These are phyloP conservation scores for Vicia faba DNA, from an alignment of 306 rosid species.

Conservation along the genomic window DNA sequence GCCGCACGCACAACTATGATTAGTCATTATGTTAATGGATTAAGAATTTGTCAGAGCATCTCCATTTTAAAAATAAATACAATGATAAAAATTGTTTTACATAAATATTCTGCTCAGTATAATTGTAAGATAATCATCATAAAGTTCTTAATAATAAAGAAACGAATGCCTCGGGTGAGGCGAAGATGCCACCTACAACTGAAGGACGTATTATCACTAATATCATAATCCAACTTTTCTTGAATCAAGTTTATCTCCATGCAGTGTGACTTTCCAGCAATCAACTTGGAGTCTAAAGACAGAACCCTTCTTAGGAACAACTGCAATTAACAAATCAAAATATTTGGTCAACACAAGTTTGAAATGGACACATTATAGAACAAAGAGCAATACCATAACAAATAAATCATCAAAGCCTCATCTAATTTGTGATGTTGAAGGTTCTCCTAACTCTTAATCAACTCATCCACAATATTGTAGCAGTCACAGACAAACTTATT, in stretches of 20 bases:
- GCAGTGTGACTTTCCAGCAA: slow-evolving; percentile 81
- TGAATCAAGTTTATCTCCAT: slow-evolving; percentile 76
- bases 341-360: slow-evolving; percentile 29
- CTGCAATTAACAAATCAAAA: slow-evolving; percentile 53
- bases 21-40: no score
- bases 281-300: slow-evolving; percentile 73
- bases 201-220: slow-evolving; percentile 18
- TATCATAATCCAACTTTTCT: slow-evolving; percentile 55
- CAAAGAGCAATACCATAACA: slow-evolving; percentile 1
- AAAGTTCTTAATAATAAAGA: slow-evolving; percentile 5
- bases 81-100: no score
- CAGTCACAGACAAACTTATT: background rate
- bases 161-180: background rate
- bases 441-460: slow-evolving; percentile 1
- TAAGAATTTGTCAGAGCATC: no score
- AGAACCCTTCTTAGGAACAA: slow-evolving; percentile 76
- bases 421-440: slow-evolving; percentile 8
- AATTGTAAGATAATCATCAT: background rate
- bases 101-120: no score
- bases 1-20: background rate
- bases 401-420: slow-evolving; percentile 17
- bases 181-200: slow-evolving; percentile 30
- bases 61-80: no score
- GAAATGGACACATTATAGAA: background rate
- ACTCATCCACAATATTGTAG: background rate